A percentile compares a stretch with the other conserved stretches of the same genome.
Evolutionary conservation across 2,329 filamentous ascomycete genomes (phyloP).

Genomic region (Colletotrichum nymphaeae): DNA sequence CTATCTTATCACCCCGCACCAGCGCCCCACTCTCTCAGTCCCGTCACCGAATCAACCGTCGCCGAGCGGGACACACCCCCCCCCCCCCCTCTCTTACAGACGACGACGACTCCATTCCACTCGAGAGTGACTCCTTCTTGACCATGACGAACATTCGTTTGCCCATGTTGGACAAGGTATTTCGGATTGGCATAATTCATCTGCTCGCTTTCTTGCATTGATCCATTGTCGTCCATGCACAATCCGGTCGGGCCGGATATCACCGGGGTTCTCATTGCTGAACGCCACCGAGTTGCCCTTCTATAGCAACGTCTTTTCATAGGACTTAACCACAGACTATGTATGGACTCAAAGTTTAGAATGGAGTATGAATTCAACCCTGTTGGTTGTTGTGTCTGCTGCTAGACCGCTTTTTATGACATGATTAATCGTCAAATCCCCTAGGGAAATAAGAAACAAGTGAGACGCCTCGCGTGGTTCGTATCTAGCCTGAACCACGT

Average conservation of each 20-base stretch:
- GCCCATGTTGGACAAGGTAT: neutral
- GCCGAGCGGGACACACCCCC: neutral
- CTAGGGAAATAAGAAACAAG: neutral
- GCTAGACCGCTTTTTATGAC: constrained; percentile 21
- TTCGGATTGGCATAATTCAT: neutral
- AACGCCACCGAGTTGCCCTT: neutral
- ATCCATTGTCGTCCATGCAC: neutral
- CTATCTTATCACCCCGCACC: constrained; percentile 37
- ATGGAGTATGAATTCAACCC: neutral
- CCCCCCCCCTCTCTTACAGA: constrained; percentile 4
- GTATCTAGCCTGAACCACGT: constrained; percentile 5
- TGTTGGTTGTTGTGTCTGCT: neutral
- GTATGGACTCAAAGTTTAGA: neutral
- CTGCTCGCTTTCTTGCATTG: neutral
- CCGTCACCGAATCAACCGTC: constrained; percentile 33
- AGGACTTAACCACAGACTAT: neutral
- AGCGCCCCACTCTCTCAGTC: constrained; percentile 12
- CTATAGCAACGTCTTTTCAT: neutral
- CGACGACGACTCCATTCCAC: neutral
- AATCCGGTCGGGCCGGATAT: neutral
- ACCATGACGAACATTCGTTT: neutral
- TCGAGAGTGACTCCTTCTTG: constrained; percentile 12
- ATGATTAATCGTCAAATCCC: neutral
- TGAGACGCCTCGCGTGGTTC: neutral
- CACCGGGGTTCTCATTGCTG: neutral